Percentiles rank a stretch among this genome's conserved stretches.
Evolutionary conservation across 2,329 filamentous ascomycete species (phyloP).

Genomic region (Fusarium piperis): DNA sequence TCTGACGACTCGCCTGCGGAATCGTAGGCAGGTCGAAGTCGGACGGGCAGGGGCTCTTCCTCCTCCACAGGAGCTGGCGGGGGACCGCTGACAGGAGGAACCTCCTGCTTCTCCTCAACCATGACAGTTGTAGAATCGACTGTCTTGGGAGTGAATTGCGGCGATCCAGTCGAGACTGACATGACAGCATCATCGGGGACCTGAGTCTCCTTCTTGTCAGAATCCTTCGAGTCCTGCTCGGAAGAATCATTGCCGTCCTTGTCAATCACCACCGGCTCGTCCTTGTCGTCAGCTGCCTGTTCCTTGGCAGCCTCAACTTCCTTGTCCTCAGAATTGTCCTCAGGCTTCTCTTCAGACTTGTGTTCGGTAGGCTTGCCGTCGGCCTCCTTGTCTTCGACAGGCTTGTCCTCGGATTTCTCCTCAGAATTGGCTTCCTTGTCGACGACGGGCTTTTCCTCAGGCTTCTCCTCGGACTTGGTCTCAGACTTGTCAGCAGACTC

Average conservation of each 20-base stretch:
- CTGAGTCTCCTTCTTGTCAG: conserved; percentile 21
- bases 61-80: conserved; percentile 34
- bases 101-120: conserved; percentile 47
- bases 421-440: conserved; percentile 5
- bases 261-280: conserved; percentile 19
- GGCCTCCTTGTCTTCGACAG: conserved; percentile 13
- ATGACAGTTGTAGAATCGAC: conserved; percentile 39
- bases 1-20: conserved; percentile 67
- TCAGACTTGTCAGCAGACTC: not conserved
- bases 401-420: conserved; percentile 12
- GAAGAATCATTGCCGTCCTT: conserved; percentile 1
- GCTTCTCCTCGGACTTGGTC: not conserved
- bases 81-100: conserved; percentile 43
- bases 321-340: conserved; percentile 22
- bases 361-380: conserved; percentile 5
- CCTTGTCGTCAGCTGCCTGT: conserved; percentile 5
- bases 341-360: conserved; percentile 8
- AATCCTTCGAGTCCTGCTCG: conserved; percentile 11
- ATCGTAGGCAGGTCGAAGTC: conserved; percentile 47
- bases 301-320: conserved; percentile 5
- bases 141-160: conserved; percentile 46
- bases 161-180: conserved; percentile 46
- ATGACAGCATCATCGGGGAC: conserved; percentile 35
- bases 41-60: conserved; percentile 32
- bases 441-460: conserved; percentile 12